Base-by-base conservation (phyloP, 2,329 filamentous ascomycete species). In the Bertia moriformis region DNA sequence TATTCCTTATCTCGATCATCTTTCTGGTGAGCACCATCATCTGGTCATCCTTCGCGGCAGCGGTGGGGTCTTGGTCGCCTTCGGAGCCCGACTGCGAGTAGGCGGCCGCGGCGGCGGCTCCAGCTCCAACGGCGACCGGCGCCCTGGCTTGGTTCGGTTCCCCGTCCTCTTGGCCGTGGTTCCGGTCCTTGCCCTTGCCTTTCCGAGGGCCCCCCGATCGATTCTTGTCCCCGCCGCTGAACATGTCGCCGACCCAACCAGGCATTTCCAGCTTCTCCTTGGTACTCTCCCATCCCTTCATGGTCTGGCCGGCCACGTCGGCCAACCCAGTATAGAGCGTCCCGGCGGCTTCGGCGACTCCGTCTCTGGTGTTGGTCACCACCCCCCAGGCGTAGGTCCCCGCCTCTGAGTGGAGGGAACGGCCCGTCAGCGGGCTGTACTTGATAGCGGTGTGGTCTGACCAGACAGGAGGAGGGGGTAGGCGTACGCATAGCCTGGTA, bases 21-120 rank as follows among this genome's bases (percentile, higher is more conserved):
- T 95, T 96, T 64, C 91, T 91, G 2, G 93, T 98, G 52, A 98
- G 66, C 48, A 95, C 70, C 91, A 98, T 98, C 89, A 98, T 98
- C 59, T 98, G 91, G 55, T 98, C 91, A 51, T 98, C 89, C 51
- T 78, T 77, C 14, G 86, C 84, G 38, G 71, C 68, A 52, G 83
- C 76, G n/a, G n/a, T n/a, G n/a, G n/a, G n/a, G n/a, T n/a, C n/a
- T 41, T 80, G 58, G 45, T 80, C 74, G 27, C 88, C 75, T 24
- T 82, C 75, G 29, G 66, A 61, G 2, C 76, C 72, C 41, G 79
- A 67, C 17, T 85, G 81, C 27, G 80, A 85, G 54, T 93, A 85
- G 1, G 84, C 85, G 14, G 81, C 75, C 20, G 79, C 84, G 22
- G 81, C 78, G 19, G 80, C 82, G 43, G 76, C 85, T n/a, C n/a